These are phyloP conservation scores for Alternaria postmessia DNA, from an alignment of 2,329 filamentous ascomycete genomes.

Conservation along the genomic window DNA sequence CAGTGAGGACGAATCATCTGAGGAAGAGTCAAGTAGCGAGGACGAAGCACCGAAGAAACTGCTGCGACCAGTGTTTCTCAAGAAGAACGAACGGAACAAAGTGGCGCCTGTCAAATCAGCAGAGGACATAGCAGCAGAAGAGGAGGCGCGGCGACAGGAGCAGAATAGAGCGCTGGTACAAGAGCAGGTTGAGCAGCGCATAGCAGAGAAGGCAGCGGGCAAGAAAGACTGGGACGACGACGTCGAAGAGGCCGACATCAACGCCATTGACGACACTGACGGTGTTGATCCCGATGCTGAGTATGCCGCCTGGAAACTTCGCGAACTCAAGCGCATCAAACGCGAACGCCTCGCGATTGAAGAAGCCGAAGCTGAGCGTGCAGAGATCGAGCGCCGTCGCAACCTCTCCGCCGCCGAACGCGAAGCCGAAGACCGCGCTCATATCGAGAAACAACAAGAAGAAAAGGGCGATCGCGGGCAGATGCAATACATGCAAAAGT, in stretches of 20 bases:
- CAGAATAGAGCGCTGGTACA: slow-evolving; percentile 83
- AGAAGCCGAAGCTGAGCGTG: slow-evolving; percentile 80
- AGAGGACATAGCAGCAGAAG: slow-evolving; percentile 57
- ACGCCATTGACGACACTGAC: slow-evolving; percentile 88
- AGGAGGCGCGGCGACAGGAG: slow-evolving; percentile 69
- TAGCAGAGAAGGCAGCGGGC: slow-evolving; percentile 74
- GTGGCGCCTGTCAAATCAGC: slow-evolving; percentile 43
- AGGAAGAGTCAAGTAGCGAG: slow-evolving; percentile 66
- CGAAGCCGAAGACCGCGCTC: slow-evolving; percentile 81
- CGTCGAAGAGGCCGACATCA: slow-evolving; percentile 70
- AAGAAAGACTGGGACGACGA: slow-evolving; percentile 86
- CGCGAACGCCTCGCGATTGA: slow-evolving; percentile 87
- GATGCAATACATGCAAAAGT: slow-evolving; percentile 92
- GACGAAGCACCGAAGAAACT: slow-evolving; percentile 66
- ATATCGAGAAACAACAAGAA: slow-evolving; percentile 78
- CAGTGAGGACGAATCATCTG: slow-evolving; percentile 45
- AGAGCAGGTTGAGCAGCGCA: slow-evolving; percentile 84
- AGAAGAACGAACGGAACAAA: slow-evolving; percentile 66
- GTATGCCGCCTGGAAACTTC: slow-evolving; percentile 89
- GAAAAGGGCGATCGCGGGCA: slow-evolving; percentile 78
- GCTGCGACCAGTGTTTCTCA: slow-evolving; percentile 72
- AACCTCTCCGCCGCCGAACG: slow-evolving; percentile 89
- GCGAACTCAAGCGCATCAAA: slow-evolving; percentile 88
- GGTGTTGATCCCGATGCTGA: slow-evolving; percentile 87
- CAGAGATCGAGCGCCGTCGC: slow-evolving; percentile 85